A percentile compares a stretch with the other conserved stretches of the same genome.
Evolutionary conservation across 1,284 basidiomycete genomes (phyloP).

Genomic region (Grifola frondosa): DNA sequence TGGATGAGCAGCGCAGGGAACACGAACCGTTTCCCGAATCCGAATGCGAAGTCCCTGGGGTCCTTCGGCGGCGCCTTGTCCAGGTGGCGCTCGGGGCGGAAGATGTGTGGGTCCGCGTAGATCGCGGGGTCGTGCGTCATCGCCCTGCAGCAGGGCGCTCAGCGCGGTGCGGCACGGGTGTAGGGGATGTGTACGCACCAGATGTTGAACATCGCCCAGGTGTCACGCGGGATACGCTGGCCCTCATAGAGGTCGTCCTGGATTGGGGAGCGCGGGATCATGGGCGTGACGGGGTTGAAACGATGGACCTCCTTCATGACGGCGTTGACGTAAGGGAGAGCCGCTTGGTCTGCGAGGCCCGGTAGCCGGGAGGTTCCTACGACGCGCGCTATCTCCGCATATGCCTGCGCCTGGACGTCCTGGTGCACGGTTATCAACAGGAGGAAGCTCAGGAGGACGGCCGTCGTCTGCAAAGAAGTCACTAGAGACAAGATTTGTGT

Average conservation of each 20-base stretch:
- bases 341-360: conserved; percentile 21
- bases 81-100: conserved; percentile 7
- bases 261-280: conserved; percentile 2
- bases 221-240: conserved; percentile 42
- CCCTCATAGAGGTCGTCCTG: conserved; percentile 46
- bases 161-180: neutral
- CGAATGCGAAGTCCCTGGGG: conserved; percentile 2
- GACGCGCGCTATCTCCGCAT: conserved; percentile 27
- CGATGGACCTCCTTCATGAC: conserved; percentile 11
- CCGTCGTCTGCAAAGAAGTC: conserved; percentile 1
- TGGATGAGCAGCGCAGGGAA: too few species aligned
- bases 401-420: conserved; percentile 21
- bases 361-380: conserved; percentile 24
- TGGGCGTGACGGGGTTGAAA: conserved; percentile 2
- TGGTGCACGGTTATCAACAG: conserved; percentile 30
- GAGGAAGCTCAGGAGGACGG: conserved; percentile 18
- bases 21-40: conserved; percentile 5
- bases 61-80: neutral
- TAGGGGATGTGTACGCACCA: conserved; percentile 32
- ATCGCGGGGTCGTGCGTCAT: conserved; percentile 5
- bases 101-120: conserved; percentile 8
- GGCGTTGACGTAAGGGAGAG: conserved; percentile 21
- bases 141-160: conserved; percentile 1
- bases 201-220: conserved; percentile 45
- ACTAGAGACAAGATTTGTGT: neutral